Percentiles rank a stretch among this genome's conserved stretches.
phyloP scores from a whole-genome alignment of 495 filamentous ascomycete genomes.

The Lichina pygmaea region DNA sequence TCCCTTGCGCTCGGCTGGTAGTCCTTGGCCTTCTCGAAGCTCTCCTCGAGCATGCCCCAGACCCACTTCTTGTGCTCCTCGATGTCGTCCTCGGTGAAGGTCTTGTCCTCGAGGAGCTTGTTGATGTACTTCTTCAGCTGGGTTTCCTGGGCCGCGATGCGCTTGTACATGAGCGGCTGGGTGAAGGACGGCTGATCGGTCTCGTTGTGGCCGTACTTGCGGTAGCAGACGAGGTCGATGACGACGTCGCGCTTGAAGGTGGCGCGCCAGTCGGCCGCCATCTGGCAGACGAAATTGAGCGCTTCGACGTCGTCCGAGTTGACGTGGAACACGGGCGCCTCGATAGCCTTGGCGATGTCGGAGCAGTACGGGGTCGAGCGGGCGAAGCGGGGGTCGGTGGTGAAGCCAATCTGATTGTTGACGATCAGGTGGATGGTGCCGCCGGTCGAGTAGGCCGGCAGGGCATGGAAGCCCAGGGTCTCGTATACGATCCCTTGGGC shows the following conservation, averaged over 20 bases:
- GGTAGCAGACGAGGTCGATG: conserved; percentile 94
- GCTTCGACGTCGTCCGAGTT: conserved; percentile 97
- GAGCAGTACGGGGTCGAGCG: conserved; percentile 97
- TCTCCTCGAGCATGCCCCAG: conserved; percentile 95
- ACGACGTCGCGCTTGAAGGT: conserved; percentile 95
- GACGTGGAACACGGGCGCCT: conserved; percentile 96
- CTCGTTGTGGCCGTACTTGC: conserved; percentile 97
- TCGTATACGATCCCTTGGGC: conserved; percentile 95
- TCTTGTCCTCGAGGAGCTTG: conserved; percentile 65
- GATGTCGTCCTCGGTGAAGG: conserved; percentile 91
- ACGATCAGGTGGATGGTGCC: conserved; percentile 93
- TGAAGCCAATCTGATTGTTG: conserved; percentile 99
- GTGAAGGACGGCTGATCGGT: conserved; percentile 98
- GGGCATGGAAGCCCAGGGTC: conserved; percentile 86
- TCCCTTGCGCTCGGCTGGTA: conserved; percentile 92
- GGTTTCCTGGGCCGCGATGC: conserved; percentile 50
- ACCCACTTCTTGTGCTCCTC: conserved; percentile 99
- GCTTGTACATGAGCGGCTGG: conserved; percentile 98
- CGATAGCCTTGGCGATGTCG: conserved; percentile 94
- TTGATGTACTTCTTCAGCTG: conserved; percentile 73
- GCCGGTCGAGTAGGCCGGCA: conserved; percentile 87
- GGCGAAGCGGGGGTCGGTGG: conserved; percentile 91
- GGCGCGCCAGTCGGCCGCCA: conserved; percentile 90
- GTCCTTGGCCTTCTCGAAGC: conserved; percentile 87
- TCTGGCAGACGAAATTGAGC: conserved; percentile 90